Evolutionary conservation across 306 rosid species (phyloP).

Genomic region (Lathyrus oleraceus): DNA sequence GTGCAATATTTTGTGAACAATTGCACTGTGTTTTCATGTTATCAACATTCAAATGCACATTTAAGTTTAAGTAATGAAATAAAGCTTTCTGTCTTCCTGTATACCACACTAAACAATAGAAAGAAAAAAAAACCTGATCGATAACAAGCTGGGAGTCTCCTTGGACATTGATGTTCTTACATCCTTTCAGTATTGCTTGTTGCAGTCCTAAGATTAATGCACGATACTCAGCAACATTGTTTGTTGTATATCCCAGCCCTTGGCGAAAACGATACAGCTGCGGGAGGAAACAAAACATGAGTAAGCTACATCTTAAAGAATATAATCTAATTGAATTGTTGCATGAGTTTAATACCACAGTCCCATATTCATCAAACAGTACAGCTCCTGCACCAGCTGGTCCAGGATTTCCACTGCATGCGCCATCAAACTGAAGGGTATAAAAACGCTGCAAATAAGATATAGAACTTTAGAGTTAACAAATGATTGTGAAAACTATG

Average conservation of each 20-base stretch:
- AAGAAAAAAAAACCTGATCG: conserved; percentile 66
- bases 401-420: conserved; percentile 95
- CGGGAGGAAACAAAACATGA: not conserved
- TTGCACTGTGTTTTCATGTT: not conserved
- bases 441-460: conserved; percentile 54
- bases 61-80: not conserved
- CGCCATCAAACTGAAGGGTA: conserved; percentile 75
- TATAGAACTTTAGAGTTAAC: not conserved
- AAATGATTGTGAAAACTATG: not conserved
- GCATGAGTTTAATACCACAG: conserved; percentile 42
- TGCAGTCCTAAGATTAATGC: conserved; percentile 72
- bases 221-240: conserved; percentile 81
- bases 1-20: not conserved
- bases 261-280: conserved; percentile 70
- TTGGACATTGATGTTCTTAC: conserved; percentile 50
- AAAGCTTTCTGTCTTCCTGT: not conserved
- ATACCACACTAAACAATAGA: not conserved
- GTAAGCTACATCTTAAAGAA: conserved; percentile 14
- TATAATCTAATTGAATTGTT: not conserved
- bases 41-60: not conserved
- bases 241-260: conserved; percentile 77
- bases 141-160: conserved; percentile 88
- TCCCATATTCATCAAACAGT: conserved; percentile 59
- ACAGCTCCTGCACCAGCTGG: conserved; percentile 90
- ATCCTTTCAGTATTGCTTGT: conserved; percentile 66